Evolutionary conservation across 495 filamentous ascomycete species (phyloP), one percentile per base, ranked within the genome.

Genomic region (Neurospora sp.): DNA sequence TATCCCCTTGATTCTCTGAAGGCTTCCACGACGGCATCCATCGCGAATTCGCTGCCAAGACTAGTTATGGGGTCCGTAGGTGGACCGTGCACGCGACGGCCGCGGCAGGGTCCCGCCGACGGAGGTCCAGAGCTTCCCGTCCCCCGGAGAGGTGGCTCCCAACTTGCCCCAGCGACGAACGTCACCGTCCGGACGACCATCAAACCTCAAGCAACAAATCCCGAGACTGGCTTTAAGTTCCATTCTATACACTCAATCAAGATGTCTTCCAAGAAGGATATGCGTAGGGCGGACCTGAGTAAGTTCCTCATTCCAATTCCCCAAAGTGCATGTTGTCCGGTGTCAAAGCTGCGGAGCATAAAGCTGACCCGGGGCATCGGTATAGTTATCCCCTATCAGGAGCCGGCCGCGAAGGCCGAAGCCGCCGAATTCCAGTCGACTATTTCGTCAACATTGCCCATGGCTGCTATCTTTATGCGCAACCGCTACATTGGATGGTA

Each of bases 381-480:
- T 20, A 70, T 74, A 88, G 85, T 86, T 71, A 84, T 87, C 70
- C 84, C 85, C 27, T 86, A 85, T 74, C 83, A 85, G 78, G 82
- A 84, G 41, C 85, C 86, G 37, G 76, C 75, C 8, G 59, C 79
- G 9, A 88, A 87, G 70, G 77, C 78, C 76, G 86, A 87, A 18
- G 75, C 40, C 74, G 74, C 76, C 77, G 87, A 89, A 61, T 78
- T 86, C 72, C 81, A 78, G 82, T 90, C 91, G 76, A 92, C 92
- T 31, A 87, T 96, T 80, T 88, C 91, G 14, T 95, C 89, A 78
- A 97, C 93, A 9, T 81, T 97, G 78, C 94, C 94, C 42, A 97
- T 97, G 94, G 93, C 93, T 71, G 94, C 94, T 71, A 94, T 97
- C 86, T 96, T 97, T 81, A 95, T 92, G 74, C 86, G 93, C 68